These are phyloP conservation scores for Kappamyces sp. DNA, from an alignment of 192 early-diverging fungal genomes.

Conservation along the genomic window DNA sequence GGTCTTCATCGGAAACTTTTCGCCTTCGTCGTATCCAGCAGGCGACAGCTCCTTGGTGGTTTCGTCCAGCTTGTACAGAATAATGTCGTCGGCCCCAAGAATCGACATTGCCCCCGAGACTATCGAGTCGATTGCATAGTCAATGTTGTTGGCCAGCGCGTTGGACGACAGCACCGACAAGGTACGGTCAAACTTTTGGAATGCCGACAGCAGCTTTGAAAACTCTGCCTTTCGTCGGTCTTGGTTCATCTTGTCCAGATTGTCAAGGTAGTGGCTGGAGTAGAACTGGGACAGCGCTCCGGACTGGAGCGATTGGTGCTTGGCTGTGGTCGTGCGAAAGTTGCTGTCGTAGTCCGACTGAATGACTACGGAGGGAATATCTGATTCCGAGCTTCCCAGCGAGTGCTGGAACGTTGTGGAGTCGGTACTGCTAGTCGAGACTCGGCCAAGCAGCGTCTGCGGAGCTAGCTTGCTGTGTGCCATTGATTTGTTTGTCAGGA, in stretches of 20 bases:
- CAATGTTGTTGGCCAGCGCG: conserved; percentile 34
- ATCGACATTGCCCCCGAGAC: conserved; percentile 26
- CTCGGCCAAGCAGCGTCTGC: no score
- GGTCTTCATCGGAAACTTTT: conserved; percentile 23
- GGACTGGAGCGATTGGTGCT: no score
- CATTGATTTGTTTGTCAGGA: conserved; percentile 3
- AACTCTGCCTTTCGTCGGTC: conserved; percentile 25
- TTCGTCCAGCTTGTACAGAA: conserved; percentile 36
- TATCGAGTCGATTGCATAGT: conserved; percentile 28
- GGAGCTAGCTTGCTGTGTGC: no score
- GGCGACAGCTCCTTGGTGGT: conserved; percentile 32
- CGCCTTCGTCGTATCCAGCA: conserved; percentile 23
- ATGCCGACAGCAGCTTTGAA: conserved; percentile 32
- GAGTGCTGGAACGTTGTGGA: no score
- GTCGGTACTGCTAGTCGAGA: no score
- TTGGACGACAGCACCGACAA: conserved; percentile 27
- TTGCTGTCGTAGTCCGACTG: no score
- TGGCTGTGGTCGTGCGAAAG: no score
- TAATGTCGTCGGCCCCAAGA: conserved; percentile 26
- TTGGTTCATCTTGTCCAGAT: conserved; percentile 42
- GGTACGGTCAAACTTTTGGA: conserved; percentile 38
- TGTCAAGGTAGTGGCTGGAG: background rate
- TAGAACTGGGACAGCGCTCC: no score
- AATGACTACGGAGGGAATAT: no score
- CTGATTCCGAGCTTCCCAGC: no score